Percentiles rank a stretch among this genome's conserved stretches.
Evolutionary conservation across 208 protist species (phyloP).

Genomic region (Herpetomonas tarakana): DNA sequence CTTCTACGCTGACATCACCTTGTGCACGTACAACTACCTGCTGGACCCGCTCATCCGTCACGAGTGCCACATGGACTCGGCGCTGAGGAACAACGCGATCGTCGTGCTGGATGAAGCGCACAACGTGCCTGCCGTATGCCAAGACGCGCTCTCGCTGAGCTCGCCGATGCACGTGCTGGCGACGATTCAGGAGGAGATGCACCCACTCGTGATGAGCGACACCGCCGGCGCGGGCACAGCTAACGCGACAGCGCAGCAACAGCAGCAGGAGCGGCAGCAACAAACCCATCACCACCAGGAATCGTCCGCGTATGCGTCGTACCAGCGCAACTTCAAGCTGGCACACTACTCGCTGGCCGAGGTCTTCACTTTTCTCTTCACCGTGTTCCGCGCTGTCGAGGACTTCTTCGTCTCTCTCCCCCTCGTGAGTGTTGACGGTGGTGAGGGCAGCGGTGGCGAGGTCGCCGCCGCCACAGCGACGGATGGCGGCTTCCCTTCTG

Average conservation of each 20-base stretch:
- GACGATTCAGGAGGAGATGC: slow-evolving; percentile 48
- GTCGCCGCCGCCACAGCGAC: background rate
- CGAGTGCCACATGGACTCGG: slow-evolving; percentile 72
- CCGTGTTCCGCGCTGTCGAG: slow-evolving; percentile 31
- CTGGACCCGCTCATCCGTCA: slow-evolving; percentile 92
- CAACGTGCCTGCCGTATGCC: slow-evolving; percentile 85
- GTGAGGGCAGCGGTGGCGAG: background rate
- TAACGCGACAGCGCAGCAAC: too few relatives aligned
- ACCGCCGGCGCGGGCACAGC: background rate
- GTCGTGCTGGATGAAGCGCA: slow-evolving; percentile 97
- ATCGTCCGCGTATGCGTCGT: slow-evolving; percentile 21
- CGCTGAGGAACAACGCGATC: slow-evolving; percentile 73
- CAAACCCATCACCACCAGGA: background rate
- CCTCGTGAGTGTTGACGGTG: background rate
- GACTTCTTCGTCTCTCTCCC: slow-evolving; percentile 17
- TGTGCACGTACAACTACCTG: slow-evolving; percentile 98
- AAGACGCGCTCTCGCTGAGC: slow-evolving; percentile 62
- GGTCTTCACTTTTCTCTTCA: slow-evolving; percentile 48
- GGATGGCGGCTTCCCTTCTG: background rate
- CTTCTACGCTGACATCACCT: slow-evolving; percentile 90
- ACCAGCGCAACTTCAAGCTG: slow-evolving; percentile 63
- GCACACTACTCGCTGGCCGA: slow-evolving; percentile 49
- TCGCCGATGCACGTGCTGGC: slow-evolving; percentile 24
- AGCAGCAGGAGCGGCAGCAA: background rate
- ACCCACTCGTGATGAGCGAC: slow-evolving; percentile 22